phyloP scores from a whole-genome alignment of 176 grass and related monocot genomes.

The Canna indica region DNA sequence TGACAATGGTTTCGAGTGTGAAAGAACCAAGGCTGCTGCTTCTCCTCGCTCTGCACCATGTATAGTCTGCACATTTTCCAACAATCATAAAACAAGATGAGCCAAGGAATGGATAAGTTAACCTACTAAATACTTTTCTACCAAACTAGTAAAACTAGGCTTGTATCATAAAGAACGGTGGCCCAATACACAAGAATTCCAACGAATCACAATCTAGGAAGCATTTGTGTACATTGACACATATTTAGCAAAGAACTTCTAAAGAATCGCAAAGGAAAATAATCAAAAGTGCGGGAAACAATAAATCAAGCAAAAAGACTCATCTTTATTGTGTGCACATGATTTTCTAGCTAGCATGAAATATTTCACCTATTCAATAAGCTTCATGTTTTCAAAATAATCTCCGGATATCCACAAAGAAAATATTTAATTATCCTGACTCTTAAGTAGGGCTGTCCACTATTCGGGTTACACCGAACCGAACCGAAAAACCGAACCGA shows the following conservation, averaged over 20 bases:
- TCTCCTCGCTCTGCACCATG: slow-evolving; percentile 80
- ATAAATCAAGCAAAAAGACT: not conserved
- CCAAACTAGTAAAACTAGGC: not conserved
- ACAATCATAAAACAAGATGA: not conserved
- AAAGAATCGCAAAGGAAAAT: not conserved
- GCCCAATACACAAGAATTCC: not conserved
- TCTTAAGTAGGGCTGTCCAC: too few relatives aligned
- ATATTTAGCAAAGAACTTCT: not conserved
- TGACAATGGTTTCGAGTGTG: slow-evolving; percentile 43
- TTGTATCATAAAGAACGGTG: not conserved
- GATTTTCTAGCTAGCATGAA: not conserved
- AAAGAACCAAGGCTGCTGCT: slow-evolving; percentile 75
- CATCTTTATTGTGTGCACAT: not conserved
- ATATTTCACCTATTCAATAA: not conserved
- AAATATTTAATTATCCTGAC: too few relatives aligned
- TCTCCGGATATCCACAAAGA: not conserved
- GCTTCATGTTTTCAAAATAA: not conserved
- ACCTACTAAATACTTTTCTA: not conserved
- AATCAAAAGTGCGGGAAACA: not conserved
- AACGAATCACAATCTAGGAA: not conserved
- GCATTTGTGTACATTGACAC: not conserved
- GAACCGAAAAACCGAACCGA: too few relatives aligned
- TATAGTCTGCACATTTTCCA: slow-evolving; percentile 49
- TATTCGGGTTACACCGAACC: too few relatives aligned
- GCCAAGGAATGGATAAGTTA: not conserved